A percentile compares a stretch with the other conserved stretches of the same genome.
These are phyloP conservation scores for Yamadazyma mexicana DNA, from an alignment of 1,139 yeast genomes.

Conservation along the genomic window DNA sequence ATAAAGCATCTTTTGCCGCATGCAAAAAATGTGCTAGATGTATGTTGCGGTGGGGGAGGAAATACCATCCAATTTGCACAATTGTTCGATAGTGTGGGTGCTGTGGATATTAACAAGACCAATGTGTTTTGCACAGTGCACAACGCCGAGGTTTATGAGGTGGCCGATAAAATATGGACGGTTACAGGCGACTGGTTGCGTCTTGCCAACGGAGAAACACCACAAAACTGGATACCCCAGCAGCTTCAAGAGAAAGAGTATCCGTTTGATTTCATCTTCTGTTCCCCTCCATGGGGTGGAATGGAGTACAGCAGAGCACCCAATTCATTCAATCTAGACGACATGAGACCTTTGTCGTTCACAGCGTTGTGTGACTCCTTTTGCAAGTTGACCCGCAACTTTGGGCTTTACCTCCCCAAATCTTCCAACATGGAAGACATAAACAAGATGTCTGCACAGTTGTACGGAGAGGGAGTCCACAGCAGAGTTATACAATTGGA, in stretches of 20 bases:
- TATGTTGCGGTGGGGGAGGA: conserved; percentile 97
- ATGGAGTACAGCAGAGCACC: conserved; percentile 53
- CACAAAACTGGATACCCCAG: conserved; percentile 32
- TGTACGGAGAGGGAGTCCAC: conserved; percentile 45
- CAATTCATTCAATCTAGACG: conserved; percentile 43
- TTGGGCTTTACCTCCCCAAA: conserved; percentile 76
- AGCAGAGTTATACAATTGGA: conserved; percentile 51
- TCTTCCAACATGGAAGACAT: conserved; percentile 64
- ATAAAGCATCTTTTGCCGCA: conserved; percentile 40
- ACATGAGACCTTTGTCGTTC: conserved; percentile 52
- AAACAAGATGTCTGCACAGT: conserved; percentile 40
- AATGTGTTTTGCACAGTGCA: conserved; percentile 67
- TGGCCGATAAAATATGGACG: conserved; percentile 48
- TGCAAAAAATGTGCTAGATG: conserved; percentile 55
- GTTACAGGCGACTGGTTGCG: conserved; percentile 58
- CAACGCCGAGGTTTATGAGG: conserved; percentile 74
- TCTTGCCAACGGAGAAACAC: conserved; percentile 21
- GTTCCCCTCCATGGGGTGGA: conserved; percentile 99
- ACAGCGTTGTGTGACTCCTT: conserved; percentile 45
- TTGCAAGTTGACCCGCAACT: conserved; percentile 45
- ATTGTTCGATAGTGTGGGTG: conserved; percentile 57
- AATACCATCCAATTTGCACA: conserved; percentile 81
- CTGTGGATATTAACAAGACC: conserved; percentile 62
- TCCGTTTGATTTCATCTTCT: conserved; percentile 65
- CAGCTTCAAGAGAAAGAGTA: conserved; percentile 15